Conservation (phyloP, 192 early-diverging fungal genomes). For the Linnemannia exigua region DNA sequence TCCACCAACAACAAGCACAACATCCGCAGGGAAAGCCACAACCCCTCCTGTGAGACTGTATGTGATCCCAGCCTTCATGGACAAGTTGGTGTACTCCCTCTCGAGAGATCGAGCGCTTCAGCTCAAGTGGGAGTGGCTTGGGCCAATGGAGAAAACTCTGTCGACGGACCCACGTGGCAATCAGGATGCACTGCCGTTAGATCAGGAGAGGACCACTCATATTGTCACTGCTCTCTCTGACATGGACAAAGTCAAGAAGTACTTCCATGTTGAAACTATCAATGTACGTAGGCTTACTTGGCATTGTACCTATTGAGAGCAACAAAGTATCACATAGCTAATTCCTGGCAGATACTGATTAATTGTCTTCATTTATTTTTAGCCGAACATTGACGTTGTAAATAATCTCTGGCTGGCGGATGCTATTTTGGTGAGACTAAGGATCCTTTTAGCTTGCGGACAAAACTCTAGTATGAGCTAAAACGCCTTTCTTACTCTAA, state of each 20-base stretch:
- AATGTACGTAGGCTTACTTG: slow-evolving; percentile 13
- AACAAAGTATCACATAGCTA: too few species aligned
- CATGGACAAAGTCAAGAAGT: slow-evolving; percentile 25
- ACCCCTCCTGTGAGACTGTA: slow-evolving; percentile 19
- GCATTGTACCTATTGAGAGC: too few species aligned
- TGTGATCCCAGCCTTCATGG: slow-evolving; percentile 36
- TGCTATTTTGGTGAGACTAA: slow-evolving; percentile 23
- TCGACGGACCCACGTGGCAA: slow-evolving; percentile 15
- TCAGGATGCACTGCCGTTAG: slow-evolving; percentile 6
- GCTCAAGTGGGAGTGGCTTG: slow-evolving; percentile 31
- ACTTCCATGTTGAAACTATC: slow-evolving; percentile 12
- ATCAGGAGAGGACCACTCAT: slow-evolving; percentile 41
- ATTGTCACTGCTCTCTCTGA: slow-evolving; percentile 34
- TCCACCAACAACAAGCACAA: background rate
- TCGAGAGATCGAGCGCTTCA: slow-evolving; percentile 21
- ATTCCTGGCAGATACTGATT: too few species aligned
- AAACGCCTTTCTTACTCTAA: background rate
- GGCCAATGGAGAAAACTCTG: slow-evolving; percentile 30
- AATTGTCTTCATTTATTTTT: background rate
- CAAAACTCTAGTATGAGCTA: background rate
- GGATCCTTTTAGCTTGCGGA: background rate
- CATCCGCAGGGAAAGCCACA: background rate
- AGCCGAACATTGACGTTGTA: slow-evolving; percentile 32
- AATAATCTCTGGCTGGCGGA: slow-evolving; percentile 33
- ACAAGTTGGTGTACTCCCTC: slow-evolving; percentile 16